phyloP scores from a whole-genome alignment of 371 early-diverging fungal species.

The Sporodiniella umbellata region DNA sequence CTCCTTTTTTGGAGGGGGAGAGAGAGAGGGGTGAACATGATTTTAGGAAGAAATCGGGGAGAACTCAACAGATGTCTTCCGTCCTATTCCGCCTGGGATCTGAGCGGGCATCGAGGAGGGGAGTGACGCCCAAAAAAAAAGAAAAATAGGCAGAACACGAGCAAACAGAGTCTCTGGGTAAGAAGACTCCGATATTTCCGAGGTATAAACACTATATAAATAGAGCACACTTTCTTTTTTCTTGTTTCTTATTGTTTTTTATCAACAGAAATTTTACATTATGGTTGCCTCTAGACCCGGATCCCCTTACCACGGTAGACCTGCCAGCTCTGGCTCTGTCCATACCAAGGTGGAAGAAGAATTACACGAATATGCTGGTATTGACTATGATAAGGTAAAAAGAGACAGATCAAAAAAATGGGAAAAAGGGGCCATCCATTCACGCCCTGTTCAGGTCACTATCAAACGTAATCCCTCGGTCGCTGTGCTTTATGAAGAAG shows the following conservation, averaged over 20 bases:
- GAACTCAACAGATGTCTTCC: conserved; percentile 5
- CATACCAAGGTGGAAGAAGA: conserved; percentile 53
- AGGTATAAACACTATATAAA: conserved; percentile 2
- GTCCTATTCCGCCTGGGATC: conserved; percentile 12
- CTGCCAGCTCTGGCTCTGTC: conserved; percentile 30
- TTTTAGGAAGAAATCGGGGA: conserved; percentile 18
- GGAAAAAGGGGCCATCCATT: neutral
- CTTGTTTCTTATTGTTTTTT: conserved; percentile 1
- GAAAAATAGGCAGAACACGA: conserved; percentile 7
- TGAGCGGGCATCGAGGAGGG: too few relatives aligned
- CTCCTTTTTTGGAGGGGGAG: too few relatives aligned
- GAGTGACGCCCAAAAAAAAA: too few relatives aligned
- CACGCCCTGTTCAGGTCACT: too few relatives aligned
- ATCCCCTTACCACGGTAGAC: conserved; percentile 40
- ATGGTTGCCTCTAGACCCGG: conserved; percentile 39
- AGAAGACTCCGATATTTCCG: conserved; percentile 6
- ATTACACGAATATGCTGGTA: conserved; percentile 49
- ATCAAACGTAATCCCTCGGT: conserved; percentile 74
- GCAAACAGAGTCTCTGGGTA: too few relatives aligned
- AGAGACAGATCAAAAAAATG: neutral
- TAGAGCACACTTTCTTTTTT: neutral
- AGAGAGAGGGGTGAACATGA: neutral
- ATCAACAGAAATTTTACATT: neutral
- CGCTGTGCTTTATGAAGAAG: conserved; percentile 93
- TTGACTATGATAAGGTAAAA: conserved; percentile 51